These are phyloP conservation scores for Vicia faba DNA, from an alignment of 306 rosid species.

Conservation along the genomic window DNA sequence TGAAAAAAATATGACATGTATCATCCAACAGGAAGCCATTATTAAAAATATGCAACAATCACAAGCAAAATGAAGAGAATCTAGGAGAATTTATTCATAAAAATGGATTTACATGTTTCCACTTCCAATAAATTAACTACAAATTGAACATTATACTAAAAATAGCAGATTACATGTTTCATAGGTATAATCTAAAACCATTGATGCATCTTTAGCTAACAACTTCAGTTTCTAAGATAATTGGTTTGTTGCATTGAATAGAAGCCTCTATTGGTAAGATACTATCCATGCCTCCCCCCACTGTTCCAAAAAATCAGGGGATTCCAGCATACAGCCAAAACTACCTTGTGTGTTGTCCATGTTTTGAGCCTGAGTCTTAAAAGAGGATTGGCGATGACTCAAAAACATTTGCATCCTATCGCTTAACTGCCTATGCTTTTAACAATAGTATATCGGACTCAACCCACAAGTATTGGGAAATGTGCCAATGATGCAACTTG, in stretches of 20 bases:
- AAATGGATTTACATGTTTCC: not conserved
- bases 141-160: not conserved
- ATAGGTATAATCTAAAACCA: conserved; percentile 18
- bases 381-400: not conserved
- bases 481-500: not conserved
- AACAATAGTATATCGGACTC: conserved; percentile 8
- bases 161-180: conserved; percentile 17
- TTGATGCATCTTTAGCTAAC: conserved; percentile 1
- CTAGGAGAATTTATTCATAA: conserved; percentile 5
- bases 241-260: not conserved
- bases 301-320: conserved; percentile 17
- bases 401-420: conserved; percentile 4
- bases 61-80: conserved; percentile 14
- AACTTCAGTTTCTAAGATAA: conserved; percentile 1
- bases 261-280: not conserved
- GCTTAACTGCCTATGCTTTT: not conserved
- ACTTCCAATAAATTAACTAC: conserved; percentile 3
- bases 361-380: not conserved
- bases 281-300: conserved; percentile 1
- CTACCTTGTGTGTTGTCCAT: conserved; percentile 1
- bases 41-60: not conserved
- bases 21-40: not conserved
- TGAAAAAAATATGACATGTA: too few relatives aligned
- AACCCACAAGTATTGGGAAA: conserved; percentile 12
- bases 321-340: conserved; percentile 9